Evolutionary conservation across 1,139 yeast species (phyloP).

Genomic region (Yamadazyma membranifaciens): DNA sequence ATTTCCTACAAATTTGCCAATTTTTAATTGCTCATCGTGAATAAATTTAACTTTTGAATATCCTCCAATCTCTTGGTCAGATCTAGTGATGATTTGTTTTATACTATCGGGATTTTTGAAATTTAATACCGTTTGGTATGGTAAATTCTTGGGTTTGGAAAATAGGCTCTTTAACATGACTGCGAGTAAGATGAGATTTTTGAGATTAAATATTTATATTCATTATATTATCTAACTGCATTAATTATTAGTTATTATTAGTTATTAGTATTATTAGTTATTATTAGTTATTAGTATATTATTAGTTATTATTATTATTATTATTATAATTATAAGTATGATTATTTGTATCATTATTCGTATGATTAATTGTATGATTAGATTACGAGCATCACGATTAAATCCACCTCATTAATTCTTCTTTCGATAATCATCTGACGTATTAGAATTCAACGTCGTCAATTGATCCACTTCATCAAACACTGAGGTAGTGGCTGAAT

Average conservation of each 20-base stretch:
- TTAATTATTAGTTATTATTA: not conserved
- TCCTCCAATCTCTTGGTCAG: conserved; percentile 79
- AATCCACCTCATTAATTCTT: conserved; percentile 3
- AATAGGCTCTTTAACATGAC: conserved; percentile 3
- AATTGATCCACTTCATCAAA: conserved; percentile 29
- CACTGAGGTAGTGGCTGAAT: conserved; percentile 42
- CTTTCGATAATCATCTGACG: conserved; percentile 15
- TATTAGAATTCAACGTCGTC: conserved; percentile 15
- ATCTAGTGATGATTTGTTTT: conserved; percentile 53
- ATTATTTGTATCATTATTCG: too few species aligned
- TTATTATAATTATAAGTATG: too few species aligned
- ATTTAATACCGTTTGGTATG: conserved; percentile 51
- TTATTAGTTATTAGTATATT: not conserved
- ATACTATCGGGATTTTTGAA: conserved; percentile 49
- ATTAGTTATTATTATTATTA: too few species aligned
- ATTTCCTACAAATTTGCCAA: conserved; percentile 69
- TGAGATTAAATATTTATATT: too few species aligned
- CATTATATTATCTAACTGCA: too few species aligned
- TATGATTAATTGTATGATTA: too few species aligned
- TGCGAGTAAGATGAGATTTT: too few species aligned
- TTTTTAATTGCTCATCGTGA: conserved; percentile 30
- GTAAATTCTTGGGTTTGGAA: conserved; percentile 3
- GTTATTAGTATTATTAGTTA: not conserved
- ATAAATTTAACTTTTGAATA: conserved; percentile 64
- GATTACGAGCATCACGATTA: not conserved